phyloP scores from a whole-genome alignment of 148 eudicot species.

The Tetragonia tetragonoides region DNA sequence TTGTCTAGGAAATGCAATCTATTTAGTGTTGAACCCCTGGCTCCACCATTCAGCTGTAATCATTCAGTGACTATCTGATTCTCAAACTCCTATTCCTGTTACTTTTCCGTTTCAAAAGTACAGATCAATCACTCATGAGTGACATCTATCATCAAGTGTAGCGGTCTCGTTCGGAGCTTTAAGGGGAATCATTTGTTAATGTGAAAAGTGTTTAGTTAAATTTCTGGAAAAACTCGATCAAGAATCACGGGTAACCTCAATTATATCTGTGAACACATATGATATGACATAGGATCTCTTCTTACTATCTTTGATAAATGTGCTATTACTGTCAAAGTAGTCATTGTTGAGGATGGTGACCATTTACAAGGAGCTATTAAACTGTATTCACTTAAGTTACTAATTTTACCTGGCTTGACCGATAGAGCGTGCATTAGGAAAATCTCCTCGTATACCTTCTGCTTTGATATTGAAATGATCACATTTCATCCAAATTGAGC shows the following conservation, averaged over 20 bases:
- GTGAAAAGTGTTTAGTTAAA: constrained; percentile 12
- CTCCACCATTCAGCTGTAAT: constrained; percentile 23
- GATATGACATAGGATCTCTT: constrained; percentile 12
- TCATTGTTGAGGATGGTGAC: not conserved
- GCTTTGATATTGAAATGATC: not conserved
- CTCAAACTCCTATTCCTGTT: constrained; percentile 7
- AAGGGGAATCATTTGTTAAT: constrained; percentile 11
- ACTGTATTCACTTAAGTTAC: not conserved
- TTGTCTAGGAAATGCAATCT: not conserved
- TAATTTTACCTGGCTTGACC: constrained; percentile 15
- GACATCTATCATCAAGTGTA: constrained; percentile 16
- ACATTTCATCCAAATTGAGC: not conserved
- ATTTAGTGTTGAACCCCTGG: not conserved
- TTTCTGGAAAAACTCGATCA: not conserved
- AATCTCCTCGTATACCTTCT: constrained; percentile 4
- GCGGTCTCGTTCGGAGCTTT: constrained; percentile 14
- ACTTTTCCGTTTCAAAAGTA: constrained; percentile 16
- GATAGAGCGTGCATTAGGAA: not conserved
- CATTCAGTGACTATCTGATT: constrained; percentile 20
- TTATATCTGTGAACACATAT: not conserved
- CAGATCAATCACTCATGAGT: constrained; percentile 15
- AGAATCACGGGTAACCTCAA: not conserved
- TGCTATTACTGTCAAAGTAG: not conserved
- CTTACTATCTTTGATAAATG: constrained; percentile 2
- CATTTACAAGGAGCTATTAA: not conserved